Base-by-base conservation (phyloP, 805 yeast species). In the baker's yeast (Saccharomyces cerevisiae) region DNA sequence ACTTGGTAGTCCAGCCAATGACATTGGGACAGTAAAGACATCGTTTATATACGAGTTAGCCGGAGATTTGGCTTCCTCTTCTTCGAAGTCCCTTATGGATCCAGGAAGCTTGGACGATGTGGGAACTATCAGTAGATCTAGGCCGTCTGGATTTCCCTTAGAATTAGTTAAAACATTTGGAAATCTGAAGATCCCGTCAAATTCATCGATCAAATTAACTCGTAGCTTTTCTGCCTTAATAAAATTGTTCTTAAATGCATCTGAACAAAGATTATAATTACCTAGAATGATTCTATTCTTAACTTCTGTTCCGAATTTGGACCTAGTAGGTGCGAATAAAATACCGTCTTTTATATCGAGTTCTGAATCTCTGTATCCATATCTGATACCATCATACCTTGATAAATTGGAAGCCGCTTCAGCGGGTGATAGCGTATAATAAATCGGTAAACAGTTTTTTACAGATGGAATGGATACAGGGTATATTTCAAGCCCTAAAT, bases 361-460 rank as follows among this genome's bases (percentile, higher is more conserved):
- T 8, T 49, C 41, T 3, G 17, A 6, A 0, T 78, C 74, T 41
- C 87, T 73, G 53, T 64, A 70, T 0, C 98, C 98, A 66, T 85
- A 94, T 53, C 97, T 75, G 22, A 91, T 73, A 2, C 99, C 99
- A 70, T 94, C 99, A 65, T 79, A 94, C 31, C 97, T 76, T 1
- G 97, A 80, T 50, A 94, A 76, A 65, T 94, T 94, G 0, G 98
- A 92, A 0, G 95, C 84, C 0, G 97, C 98, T 65, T 94, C 99
- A 0, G 97, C 87, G 0, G 97, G 87, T 1, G 94, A 91, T 41
- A 95, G 61, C 0, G 96, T 87, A 66, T 87, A 92, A 69, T 94
- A 94, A 0, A 89, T 80, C 28, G 95, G 90, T 17, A 94, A 70
- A 27, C 91, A 78, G 52, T 76, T 71, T 55, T 78, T 78, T 9